These are phyloP conservation scores for Aspergillus clavatus DNA, from an alignment of 2,329 filamentous ascomycete species.

Conservation along the genomic window DNA sequence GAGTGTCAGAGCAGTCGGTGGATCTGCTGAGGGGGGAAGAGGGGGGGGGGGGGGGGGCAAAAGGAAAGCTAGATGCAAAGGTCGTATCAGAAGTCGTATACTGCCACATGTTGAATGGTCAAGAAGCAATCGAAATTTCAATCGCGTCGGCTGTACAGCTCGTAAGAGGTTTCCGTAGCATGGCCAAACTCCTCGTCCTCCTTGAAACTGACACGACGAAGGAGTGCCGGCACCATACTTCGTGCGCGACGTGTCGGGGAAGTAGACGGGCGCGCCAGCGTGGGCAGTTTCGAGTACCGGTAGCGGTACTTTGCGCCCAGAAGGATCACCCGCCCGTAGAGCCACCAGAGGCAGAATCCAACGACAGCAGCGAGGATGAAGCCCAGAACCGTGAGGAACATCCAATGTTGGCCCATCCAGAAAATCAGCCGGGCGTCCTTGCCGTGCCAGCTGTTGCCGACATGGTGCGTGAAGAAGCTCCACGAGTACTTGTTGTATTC, in stretches of 20 bases:
- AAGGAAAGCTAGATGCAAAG: conserved; percentile 20
- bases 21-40: conserved; percentile 10
- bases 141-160: conserved; percentile 33
- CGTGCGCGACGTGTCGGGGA: conserved; percentile 35
- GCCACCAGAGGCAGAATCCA: conserved; percentile 47
- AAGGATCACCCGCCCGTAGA: conserved; percentile 46
- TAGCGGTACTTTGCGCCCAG: conserved; percentile 38
- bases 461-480: conserved; percentile 67
- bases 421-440: conserved; percentile 61
- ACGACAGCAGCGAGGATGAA: conserved; percentile 47
- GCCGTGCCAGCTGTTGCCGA: conserved; percentile 62
- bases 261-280: conserved; percentile 18
- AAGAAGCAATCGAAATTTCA: conserved; percentile 15
- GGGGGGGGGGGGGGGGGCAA: too few species aligned
- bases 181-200: conserved; percentile 37
- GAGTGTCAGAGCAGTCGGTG: not conserved
- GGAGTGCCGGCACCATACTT: conserved; percentile 30
- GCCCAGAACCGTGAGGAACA: conserved; percentile 50
- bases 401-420: conserved; percentile 57
- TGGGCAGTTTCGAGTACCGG: conserved; percentile 32
- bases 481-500: conserved; percentile 65
- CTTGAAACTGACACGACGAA: conserved; percentile 37
- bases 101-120: conserved; percentile 6
- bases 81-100: conserved; percentile 20
- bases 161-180: conserved; percentile 35